Conservation (phyloP, 805 yeast species). For the Grigorovia yakushimaensis region DNA sequence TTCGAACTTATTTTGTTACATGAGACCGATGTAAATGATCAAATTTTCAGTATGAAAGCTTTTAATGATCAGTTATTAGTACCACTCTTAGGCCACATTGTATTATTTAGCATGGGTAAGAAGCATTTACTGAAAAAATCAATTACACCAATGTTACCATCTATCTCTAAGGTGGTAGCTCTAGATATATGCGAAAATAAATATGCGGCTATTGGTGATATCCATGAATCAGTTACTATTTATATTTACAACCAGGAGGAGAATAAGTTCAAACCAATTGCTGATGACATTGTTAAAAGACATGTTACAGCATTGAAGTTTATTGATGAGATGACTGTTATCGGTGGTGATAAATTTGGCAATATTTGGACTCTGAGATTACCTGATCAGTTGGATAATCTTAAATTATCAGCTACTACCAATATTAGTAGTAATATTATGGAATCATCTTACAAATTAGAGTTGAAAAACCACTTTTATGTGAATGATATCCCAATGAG, state of each 20-base stretch:
- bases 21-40: constrained; percentile 43
- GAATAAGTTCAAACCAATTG: constrained; percentile 50
- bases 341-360: constrained; percentile 86
- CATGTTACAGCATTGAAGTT: constrained; percentile 51
- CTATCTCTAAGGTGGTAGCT: constrained; percentile 42
- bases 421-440: constrained; percentile 15
- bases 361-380: constrained; percentile 60
- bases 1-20: constrained; percentile 44
- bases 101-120: constrained; percentile 64
- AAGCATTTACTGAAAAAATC: constrained; percentile 70
- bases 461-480: constrained; percentile 46
- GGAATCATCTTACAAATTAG: constrained; percentile 39
- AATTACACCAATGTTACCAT: constrained; percentile 34
- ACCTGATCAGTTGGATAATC: constrained; percentile 28
- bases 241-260: constrained; percentile 39
- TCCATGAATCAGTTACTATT: constrained; percentile 53
- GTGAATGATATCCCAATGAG: constrained; percentile 63
- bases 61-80: constrained; percentile 56
- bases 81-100: constrained; percentile 43
- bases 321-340: constrained; percentile 66
- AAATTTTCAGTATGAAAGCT: constrained; percentile 38
- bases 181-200: constrained; percentile 42
- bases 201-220: constrained; percentile 63
- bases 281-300: constrained; percentile 60
- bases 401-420: constrained; percentile 18